Conservation (phyloP, 73 alveolate species). For the Paramecium caudatum region DNA sequence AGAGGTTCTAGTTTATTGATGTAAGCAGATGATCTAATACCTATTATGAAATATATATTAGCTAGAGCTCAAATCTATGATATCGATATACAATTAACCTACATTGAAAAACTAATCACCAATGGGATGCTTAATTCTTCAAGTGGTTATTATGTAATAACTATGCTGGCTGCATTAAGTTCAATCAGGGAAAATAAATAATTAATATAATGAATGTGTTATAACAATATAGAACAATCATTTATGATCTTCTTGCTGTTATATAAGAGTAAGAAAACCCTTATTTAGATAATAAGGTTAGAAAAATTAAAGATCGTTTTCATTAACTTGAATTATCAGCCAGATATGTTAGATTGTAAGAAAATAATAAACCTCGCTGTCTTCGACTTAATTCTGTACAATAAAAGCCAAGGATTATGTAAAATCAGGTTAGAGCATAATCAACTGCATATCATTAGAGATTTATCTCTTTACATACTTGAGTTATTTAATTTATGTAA, state of each 20-base stretch:
- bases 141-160: constrained; percentile 20
- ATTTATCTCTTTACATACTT: constrained; percentile 38
- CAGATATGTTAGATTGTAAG: background rate
- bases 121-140: background rate
- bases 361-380: too few species aligned
- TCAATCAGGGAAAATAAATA: background rate
- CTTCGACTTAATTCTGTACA: background rate
- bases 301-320: background rate
- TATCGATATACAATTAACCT: constrained; percentile 22
- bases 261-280: constrained; percentile 14
- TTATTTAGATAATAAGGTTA: background rate
- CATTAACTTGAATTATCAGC: background rate
- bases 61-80: constrained; percentile 1
- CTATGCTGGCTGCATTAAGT: background rate
- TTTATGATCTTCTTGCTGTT: constrained; percentile 23
- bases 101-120: background rate
- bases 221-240: constrained; percentile 30
- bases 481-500: constrained; percentile 19
- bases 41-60: constrained; percentile 1
- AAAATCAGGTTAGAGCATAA: background rate
- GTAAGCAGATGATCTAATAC: constrained; percentile 49
- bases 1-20: constrained; percentile 40
- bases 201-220: constrained; percentile 30
- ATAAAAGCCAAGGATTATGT: background rate
- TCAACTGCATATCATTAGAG: constrained; percentile 36